Conservation (phyloP, 2,329 filamentous ascomycete genomes). For the Hypoxylon sp. region DNA sequence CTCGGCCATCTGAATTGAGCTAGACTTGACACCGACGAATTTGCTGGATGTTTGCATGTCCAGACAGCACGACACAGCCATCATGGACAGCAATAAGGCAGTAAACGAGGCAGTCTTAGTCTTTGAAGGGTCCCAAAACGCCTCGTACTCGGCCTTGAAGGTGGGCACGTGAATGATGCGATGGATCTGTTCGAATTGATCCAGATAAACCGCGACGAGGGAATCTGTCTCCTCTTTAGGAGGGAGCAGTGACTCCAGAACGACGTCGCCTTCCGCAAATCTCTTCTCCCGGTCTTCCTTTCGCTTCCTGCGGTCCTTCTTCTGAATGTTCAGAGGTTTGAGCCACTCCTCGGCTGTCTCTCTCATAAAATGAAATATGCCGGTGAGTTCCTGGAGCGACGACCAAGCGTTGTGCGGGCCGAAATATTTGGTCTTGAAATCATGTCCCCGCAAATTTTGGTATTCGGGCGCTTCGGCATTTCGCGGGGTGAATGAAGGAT, state of each 20-base stretch:
- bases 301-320: constrained; percentile 67
- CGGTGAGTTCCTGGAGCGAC: constrained; percentile 68
- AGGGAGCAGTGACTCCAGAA: constrained; percentile 65
- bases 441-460: constrained; percentile 69
- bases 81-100: constrained; percentile 69
- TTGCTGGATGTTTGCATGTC: constrained; percentile 65
- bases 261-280: constrained; percentile 61
- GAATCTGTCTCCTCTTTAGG: constrained; percentile 62
- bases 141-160: constrained; percentile 67
- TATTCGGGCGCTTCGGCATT: constrained; percentile 58
- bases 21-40: constrained; percentile 70
- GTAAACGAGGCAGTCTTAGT: constrained; percentile 66
- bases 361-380: constrained; percentile 71
- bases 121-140: constrained; percentile 64
- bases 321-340: constrained; percentile 67
- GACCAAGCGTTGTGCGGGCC: constrained; percentile 72
- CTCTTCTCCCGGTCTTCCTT: constrained; percentile 65
- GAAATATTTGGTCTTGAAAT: constrained; percentile 71
- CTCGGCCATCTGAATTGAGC: constrained; percentile 66
- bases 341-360: constrained; percentile 73
- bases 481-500: constrained; percentile 52
- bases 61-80: constrained; percentile 70
- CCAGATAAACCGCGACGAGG: constrained; percentile 63
- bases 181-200: constrained; percentile 68
- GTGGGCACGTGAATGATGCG: constrained; percentile 71